Evolutionary conservation across 257 asterid genomes (phyloP).

Genomic region (Petrea volubilis): DNA sequence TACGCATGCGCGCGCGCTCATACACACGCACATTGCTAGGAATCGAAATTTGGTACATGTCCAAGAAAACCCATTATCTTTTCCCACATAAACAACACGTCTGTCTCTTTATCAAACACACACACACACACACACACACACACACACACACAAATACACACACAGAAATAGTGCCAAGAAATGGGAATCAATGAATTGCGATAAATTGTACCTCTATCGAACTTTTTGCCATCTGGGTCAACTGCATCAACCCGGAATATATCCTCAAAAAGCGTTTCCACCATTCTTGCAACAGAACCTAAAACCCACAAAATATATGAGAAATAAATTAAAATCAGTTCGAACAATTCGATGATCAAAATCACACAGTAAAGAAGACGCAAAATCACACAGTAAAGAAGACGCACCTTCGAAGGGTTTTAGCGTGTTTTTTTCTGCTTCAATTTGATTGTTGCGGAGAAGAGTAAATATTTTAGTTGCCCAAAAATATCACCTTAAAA

Average conservation of each 20-base stretch:
- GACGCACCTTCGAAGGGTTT: background rate
- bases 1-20: too few relatives aligned
- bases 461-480: background rate
- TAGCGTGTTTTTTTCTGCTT: background rate
- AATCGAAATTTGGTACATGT: too few relatives aligned
- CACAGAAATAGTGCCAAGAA: background rate
- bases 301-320: constrained; percentile 6
- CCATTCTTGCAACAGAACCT: constrained; percentile 52
- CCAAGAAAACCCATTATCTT: background rate
- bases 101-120: background rate
- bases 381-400: background rate
- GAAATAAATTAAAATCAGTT: background rate
- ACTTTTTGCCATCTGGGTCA: constrained; percentile 86
- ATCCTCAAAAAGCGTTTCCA: constrained; percentile 79
- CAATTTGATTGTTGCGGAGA: background rate
- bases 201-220: constrained; percentile 58
- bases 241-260: constrained; percentile 60
- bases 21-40: too few relatives aligned
- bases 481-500: background rate
- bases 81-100: background rate
- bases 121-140: background rate
- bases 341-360: background rate
- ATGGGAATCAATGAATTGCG: background rate
- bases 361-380: background rate
- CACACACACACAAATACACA: background rate